These are phyloP conservation scores for Bremia lactucae DNA, from an alignment of 352 stramenopile genomes.

Conservation along the genomic window DNA sequence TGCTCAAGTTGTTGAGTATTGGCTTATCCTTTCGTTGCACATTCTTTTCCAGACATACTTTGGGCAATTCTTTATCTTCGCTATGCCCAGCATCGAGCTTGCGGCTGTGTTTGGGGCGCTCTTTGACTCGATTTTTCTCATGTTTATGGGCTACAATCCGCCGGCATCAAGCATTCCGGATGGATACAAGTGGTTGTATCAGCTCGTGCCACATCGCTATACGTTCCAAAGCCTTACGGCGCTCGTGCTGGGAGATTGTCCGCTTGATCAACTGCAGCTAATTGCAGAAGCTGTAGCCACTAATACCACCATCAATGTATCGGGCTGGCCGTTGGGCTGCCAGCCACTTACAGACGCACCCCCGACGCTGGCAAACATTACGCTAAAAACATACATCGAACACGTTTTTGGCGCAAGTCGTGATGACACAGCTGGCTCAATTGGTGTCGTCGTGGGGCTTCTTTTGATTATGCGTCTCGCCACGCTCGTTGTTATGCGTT, in stretches of 20 bases:
- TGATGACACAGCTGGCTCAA: constrained; percentile 31
- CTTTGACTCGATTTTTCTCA: constrained; percentile 41
- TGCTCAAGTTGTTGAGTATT: constrained; percentile 26
- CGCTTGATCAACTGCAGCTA: constrained; percentile 20
- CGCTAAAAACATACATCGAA: constrained; percentile 49
- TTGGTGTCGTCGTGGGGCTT: constrained; percentile 37
- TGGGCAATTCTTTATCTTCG: constrained; percentile 57
- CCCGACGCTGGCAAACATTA: constrained; percentile 22
- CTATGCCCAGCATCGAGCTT: constrained; percentile 34
- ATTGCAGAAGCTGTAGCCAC: constrained; percentile 14
- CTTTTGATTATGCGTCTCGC: constrained; percentile 41
- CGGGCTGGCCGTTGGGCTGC: constrained; percentile 38
- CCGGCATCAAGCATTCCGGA: constrained; percentile 28
- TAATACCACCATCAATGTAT: constrained; percentile 21
- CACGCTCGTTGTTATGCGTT: constrained; percentile 38
- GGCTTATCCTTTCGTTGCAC: constrained; percentile 26
- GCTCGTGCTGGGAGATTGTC: constrained; percentile 34
- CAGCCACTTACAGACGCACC: constrained; percentile 41
- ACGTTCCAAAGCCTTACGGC: constrained; percentile 27
- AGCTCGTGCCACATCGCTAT: constrained; percentile 31
- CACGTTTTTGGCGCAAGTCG: constrained; percentile 42
- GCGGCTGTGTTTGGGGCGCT: constrained; percentile 31
- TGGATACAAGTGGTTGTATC: constrained; percentile 39
- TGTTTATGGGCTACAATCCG: constrained; percentile 44
- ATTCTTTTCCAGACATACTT: constrained; percentile 38